Conservation (phyloP, 1,139 yeast genomes). For the Nematodospora anomalae region DNA sequence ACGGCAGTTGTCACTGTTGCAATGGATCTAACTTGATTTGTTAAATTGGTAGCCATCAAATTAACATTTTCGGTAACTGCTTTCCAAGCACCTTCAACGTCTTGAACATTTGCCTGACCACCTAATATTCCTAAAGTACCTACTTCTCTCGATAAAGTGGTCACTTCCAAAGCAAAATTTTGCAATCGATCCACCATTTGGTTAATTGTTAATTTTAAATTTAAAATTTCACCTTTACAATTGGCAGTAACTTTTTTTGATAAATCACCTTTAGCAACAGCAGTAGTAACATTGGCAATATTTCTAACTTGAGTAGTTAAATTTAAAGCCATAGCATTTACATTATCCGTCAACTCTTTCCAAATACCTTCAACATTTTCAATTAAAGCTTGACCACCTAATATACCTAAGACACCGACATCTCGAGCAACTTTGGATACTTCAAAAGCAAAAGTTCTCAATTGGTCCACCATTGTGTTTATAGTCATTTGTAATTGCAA, state of each 20-base stretch:
- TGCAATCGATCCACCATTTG: constrained; percentile 89
- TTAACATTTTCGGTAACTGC: constrained; percentile 88
- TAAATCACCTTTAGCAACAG: constrained; percentile 88
- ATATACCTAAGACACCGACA: constrained; percentile 83
- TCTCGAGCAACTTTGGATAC: constrained; percentile 87
- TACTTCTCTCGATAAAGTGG: constrained; percentile 82
- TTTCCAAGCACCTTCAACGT: constrained; percentile 93
- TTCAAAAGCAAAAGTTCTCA: constrained; percentile 83
- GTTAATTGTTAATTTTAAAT: constrained; percentile 75
- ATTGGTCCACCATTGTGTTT: constrained; percentile 85
- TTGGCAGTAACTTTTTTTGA: constrained; percentile 85
- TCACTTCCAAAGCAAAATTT: constrained; percentile 85
- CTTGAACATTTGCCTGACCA: constrained; percentile 89
- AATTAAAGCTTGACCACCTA: constrained; percentile 86
- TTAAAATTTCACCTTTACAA: constrained; percentile 84
- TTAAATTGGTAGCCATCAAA: constrained; percentile 84
- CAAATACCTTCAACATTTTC: constrained; percentile 86
- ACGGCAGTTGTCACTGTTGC: constrained; percentile 93
- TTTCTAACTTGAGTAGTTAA: constrained; percentile 85
- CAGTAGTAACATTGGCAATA: constrained; percentile 88
- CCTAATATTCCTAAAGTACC: constrained; percentile 90
- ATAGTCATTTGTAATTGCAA: constrained; percentile 76
- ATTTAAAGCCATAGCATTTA: constrained; percentile 87
- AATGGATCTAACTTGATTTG: constrained; percentile 85
- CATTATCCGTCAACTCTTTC: constrained; percentile 87